Evolutionary conservation across 169 alveolate species (phyloP), one percentile per base, ranked within the genome.

Genomic region (Eimeria mitis): DNA sequence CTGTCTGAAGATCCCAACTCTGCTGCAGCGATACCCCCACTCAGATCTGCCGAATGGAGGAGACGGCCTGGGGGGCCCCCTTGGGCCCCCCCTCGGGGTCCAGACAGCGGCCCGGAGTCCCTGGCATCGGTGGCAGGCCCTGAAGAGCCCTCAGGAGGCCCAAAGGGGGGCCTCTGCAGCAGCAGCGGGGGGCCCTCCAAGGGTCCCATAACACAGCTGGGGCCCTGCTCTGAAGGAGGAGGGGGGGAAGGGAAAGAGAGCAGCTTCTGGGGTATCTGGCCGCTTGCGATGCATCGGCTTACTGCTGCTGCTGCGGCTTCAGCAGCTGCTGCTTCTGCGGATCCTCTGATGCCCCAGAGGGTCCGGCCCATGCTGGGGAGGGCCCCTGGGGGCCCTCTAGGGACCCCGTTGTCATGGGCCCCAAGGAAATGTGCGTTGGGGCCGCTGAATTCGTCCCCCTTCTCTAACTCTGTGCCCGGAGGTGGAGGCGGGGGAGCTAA

Each of bases 291-390:
- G 81, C 92, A 85, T 19, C 81, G 92, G 47, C 92, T 85, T 7
- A 85, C 92, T 85, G 92, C 92, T 42, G 92, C 92, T 85, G 92
- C 92, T 34, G 92, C 92, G 61, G 92, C 92, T 42, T 85, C 92
- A n/a, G 92, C 92, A 61, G 92, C 92, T 40, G 92, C 92, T 61
- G 92, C 92, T 61, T 85, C 92, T 85, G 92, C 92, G 21, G 81
- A 68, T 6, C 47, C n/a, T 34, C 92, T 85, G 61, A n/a, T 42
- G 65, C 59, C 42, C 92, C 92, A 85, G 7, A 63, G 47, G 13
- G 92, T 42, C 63, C 56, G 37, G 19, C 79, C 81, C 65, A 47
- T 49, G 47, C 65, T 59, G 34, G 92, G 79, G 61, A 28, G 79
- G 47, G 59, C 21, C 65, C 81, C 81, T 4, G 63, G 79, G 31